A percentile compares a stretch with the other conserved stretches of the same genome.
Conservation (phyloP, 2,329 filamentous ascomycete species). For the Atkinsonella hypoxylon region DNA sequence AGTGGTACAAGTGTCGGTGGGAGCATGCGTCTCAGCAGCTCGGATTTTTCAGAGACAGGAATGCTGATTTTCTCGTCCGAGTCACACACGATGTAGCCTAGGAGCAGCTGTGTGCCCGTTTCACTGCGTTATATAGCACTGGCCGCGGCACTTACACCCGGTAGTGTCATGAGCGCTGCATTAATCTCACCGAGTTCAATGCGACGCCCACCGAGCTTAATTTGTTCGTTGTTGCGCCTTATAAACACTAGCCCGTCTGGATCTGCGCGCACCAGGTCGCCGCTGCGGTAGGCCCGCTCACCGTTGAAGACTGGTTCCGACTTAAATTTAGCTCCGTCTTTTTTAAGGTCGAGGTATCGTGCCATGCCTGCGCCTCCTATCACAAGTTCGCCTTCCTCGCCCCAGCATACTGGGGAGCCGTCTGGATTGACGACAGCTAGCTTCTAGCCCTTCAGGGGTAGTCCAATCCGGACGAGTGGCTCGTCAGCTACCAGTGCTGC, state of each 20-base stretch:
- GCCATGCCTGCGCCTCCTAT: conserved; percentile 12
- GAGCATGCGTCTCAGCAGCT: conserved; percentile 5
- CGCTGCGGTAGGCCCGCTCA: conserved; percentile 13
- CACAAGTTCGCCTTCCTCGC: conserved; percentile 11
- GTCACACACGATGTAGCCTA: conserved; percentile 10
- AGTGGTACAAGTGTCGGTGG: conserved; percentile 10
- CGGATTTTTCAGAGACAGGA: not conserved
- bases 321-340: conserved; percentile 10
- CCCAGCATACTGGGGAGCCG: conserved; percentile 28
- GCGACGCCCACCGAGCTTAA: conserved; percentile 17
- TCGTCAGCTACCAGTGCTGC: conserved; percentile 8
- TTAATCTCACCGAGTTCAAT: conserved; percentile 18
- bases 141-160: conserved; percentile 10
- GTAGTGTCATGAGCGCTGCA: conserved; percentile 10
- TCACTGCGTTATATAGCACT: conserved; percentile 10
- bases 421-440: conserved; percentile 21
- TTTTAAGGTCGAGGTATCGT: conserved; percentile 9
- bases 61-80: not conserved
- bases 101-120: conserved; percentile 9
- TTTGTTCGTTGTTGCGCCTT: conserved; percentile 16
- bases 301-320: conserved; percentile 7
- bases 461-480: conserved; percentile 9
- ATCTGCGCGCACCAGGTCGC: conserved; percentile 13
- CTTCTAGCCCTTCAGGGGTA: conserved; percentile 11
- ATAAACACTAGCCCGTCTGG: conserved; percentile 11